phyloP scores from a whole-genome alignment of 345 rosid species.

The Eucalyptus sp. region DNA sequence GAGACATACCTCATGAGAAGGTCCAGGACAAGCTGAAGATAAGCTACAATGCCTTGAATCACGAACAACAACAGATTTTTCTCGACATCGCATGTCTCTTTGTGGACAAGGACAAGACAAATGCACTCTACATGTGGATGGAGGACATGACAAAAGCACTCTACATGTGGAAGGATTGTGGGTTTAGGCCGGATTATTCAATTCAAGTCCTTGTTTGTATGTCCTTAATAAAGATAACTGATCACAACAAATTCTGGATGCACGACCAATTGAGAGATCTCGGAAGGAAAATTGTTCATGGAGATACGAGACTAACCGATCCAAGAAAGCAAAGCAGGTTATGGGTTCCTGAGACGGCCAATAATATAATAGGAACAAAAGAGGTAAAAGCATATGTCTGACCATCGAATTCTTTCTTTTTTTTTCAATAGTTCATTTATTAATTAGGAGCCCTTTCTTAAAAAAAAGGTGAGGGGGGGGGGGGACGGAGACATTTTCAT shows the following conservation, averaged over 20 bases:
- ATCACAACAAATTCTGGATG: neutral
- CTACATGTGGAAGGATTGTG: neutral
- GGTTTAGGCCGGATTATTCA: neutral
- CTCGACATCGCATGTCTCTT: neutral
- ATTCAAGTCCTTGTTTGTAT: neutral
- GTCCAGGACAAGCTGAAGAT: neutral
- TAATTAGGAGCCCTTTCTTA: no score
- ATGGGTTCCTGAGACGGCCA: neutral
- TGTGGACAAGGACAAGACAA: neutral
- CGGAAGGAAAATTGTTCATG: neutral
- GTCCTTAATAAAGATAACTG: neutral
- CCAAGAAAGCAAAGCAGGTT: neutral
- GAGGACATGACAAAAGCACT: neutral
- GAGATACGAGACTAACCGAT: no score
- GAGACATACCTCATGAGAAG: neutral
- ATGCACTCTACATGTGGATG: no score
- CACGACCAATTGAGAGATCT: neutral
- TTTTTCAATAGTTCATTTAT: no score
- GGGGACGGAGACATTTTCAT: no score
- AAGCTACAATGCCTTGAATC: neutral
- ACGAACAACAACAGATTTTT: neutral
- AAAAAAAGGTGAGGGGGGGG: no score
- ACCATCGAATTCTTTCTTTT: no score
- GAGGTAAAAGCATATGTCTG: neutral
- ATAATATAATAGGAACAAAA: neutral